Conservation (phyloP, 2,329 filamentous ascomycete genomes). For the Zymoseptoria crescenta region DNA sequence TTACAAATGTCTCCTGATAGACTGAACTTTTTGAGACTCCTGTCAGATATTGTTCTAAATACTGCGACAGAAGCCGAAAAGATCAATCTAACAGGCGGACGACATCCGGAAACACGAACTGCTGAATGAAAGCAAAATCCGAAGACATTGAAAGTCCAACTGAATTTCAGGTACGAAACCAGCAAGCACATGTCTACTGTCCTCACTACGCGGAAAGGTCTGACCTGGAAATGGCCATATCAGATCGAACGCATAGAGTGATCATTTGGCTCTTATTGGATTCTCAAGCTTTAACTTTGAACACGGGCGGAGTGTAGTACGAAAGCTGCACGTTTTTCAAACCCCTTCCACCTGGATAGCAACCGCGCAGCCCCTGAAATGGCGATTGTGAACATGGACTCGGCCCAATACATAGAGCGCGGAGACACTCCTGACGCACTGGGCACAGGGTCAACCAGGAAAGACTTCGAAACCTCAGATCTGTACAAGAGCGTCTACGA, state of each 20-base stretch:
- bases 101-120: too few relatives aligned
- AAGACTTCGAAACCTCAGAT: constrained; percentile 23
- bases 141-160: not conserved
- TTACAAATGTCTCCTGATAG: not conserved
- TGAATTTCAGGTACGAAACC: not conserved
- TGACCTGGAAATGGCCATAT: not conserved
- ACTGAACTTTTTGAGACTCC: not conserved
- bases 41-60: not conserved
- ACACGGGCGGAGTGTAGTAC: not conserved
- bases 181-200: not conserved
- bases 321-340: not conserved
- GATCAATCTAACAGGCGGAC: too few relatives aligned
- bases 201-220: not conserved
- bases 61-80: not conserved
- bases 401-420: not conserved
- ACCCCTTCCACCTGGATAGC: not conserved
- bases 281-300: not conserved
- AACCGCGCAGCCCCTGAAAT: not conserved
- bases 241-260: not conserved
- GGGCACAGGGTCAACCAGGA: not conserved
- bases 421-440: not conserved
- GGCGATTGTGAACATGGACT: not conserved
- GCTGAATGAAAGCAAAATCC: not conserved
- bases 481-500: constrained; percentile 36
- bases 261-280: not conserved